Conservation (phyloP, 192 early-diverging fungal genomes). For the Coemansia erecta region DNA sequence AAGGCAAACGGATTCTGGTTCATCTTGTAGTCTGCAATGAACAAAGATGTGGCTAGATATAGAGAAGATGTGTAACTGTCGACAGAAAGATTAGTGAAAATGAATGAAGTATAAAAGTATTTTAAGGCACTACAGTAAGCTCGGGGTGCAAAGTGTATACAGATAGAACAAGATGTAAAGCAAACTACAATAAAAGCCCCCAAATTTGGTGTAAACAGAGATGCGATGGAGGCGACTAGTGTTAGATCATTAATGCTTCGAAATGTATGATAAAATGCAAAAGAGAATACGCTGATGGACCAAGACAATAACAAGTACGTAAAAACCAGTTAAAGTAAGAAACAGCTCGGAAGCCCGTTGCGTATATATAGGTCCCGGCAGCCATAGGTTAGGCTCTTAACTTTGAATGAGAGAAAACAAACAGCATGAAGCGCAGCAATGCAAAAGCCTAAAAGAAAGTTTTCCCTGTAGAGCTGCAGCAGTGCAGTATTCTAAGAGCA, state of each 20-base stretch:
- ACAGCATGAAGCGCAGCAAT: not conserved
- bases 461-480: not conserved
- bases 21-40: conserved; percentile 11
- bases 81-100: not conserved
- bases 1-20: conserved; percentile 54
- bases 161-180: not conserved
- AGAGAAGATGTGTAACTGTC: not conserved
- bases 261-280: conserved; percentile 1
- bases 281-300: too few relatives aligned
- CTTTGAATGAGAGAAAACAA: not conserved
- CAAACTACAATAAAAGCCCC: too few relatives aligned
- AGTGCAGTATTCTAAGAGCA: conserved; percentile 6
- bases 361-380: too few relatives aligned
- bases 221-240: too few relatives aligned
- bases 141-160: not conserved
- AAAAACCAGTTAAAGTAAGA: too few relatives aligned
- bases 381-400: too few relatives aligned
- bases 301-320: not conserved
- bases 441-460: conserved; percentile 6
- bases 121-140: not conserved
- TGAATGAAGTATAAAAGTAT: not conserved
- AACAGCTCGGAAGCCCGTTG: too few relatives aligned
- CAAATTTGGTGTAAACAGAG: too few relatives aligned
- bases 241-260: too few relatives aligned
- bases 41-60: not conserved